Base-by-base conservation (phyloP, 495 filamentous ascomycete species). In the Chaetomium fimeti region DNA sequence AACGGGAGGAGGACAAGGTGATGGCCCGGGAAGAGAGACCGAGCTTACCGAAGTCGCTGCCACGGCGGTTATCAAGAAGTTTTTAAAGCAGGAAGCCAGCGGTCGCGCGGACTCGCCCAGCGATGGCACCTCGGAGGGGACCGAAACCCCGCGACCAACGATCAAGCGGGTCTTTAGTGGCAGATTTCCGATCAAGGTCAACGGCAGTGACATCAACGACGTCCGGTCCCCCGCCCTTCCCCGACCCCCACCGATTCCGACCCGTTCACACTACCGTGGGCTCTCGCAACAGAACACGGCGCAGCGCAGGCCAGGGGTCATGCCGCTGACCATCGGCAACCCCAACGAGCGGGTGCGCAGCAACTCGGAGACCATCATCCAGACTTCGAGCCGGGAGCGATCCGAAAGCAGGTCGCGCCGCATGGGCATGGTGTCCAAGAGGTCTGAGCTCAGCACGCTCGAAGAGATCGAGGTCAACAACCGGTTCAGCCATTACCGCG, bases 351-450 rank as follows among this genome's bases (percentile, higher is more conserved):
- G 92, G 27, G 86, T 91, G 51, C 86, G 93, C 51, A 96, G 92
- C 68, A 94, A 96, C 67, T 96, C 91, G 63, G 93, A 98, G 72
- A 92, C 89, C 25, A 81, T 91, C 18, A 82, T 91, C 40, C 79
- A 79, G 43, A 72, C 74, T 8, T 66, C 75, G 25, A 73, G 75
- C 24, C 83, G 85, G 15, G 78, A 85, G 61, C 71, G 80, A 24
- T 76, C 79, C 16, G 77, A 78, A n/a, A 79, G 79, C 61, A 70
- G 83, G 71, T 73, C 89, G 77, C 63, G 82, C 68, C 85, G 93
- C 7, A 96, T 96, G 91, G 93, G 92, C 6, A 87, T 95, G 29
- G 86, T 97, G 32, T 87, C 86, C 12, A 87, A 91, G 70, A 83
- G 87, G 27, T 84, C 85, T 16, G 91, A 92, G 60, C 78, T 95